Conservation (phyloP, 768 basidiomycete genomes). For the Phylloporus rhodoxanthus region DNA sequence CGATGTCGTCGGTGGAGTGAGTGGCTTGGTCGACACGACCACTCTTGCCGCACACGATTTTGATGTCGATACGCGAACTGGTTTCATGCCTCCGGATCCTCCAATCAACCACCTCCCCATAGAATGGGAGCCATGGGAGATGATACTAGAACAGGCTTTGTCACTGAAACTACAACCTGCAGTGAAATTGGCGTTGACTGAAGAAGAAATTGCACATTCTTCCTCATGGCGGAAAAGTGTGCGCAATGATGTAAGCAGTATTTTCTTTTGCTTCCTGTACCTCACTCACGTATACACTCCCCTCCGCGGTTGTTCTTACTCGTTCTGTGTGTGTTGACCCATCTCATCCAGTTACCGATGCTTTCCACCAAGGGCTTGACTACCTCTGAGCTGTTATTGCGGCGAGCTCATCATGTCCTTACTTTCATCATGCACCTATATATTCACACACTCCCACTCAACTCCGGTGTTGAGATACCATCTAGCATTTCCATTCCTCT, state of each 20-base stretch:
- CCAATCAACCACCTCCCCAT: slow-evolving; percentile 59
- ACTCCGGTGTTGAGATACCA: slow-evolving; percentile 59
- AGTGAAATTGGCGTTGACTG: slow-evolving; percentile 36
- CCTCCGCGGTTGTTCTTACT: background rate
- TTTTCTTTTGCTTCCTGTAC: background rate
- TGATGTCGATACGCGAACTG: slow-evolving; percentile 86
- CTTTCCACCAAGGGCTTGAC: slow-evolving; percentile 43
- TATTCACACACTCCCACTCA: slow-evolving; percentile 55
- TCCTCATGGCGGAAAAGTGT: slow-evolving; percentile 51
- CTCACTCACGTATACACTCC: background rate
- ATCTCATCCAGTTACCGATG: slow-evolving; percentile 43
- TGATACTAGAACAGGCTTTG: slow-evolving; percentile 46
- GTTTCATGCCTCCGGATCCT: slow-evolving; percentile 82
- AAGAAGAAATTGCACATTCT: slow-evolving; percentile 36
- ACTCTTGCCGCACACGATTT: slow-evolving; percentile 82
- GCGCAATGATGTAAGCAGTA: slow-evolving; percentile 37
- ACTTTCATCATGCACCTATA: slow-evolving; percentile 74
- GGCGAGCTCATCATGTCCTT: slow-evolving; percentile 69
- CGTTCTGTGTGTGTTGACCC: background rate
- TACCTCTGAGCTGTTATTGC: slow-evolving; percentile 49
- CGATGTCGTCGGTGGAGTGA: slow-evolving; percentile 20
- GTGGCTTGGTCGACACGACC: slow-evolving; percentile 40
- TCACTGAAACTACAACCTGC: slow-evolving; percentile 49
- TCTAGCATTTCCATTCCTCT: slow-evolving; percentile 67
- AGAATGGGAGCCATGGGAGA: slow-evolving; percentile 73